Evolutionary conservation across 1,139 yeast genomes (phyloP), one percentile per base, ranked within the genome.

Genomic region (Yamadazyma atlantica): DNA sequence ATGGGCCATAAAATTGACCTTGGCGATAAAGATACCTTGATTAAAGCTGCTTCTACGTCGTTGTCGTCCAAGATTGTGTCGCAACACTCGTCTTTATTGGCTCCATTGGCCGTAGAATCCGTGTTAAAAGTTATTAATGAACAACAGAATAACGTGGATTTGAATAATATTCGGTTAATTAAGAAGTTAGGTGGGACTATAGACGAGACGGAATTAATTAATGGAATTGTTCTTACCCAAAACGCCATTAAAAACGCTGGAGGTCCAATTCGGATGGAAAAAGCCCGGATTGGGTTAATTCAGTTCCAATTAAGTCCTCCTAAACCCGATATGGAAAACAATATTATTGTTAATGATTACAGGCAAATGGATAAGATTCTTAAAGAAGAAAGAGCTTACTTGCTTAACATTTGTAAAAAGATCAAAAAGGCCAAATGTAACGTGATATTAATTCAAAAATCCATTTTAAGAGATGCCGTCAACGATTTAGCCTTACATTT

Each of bases 221-320:
- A 89, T 54, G 99, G 99, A 41, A 90, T 92, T 42, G 96, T 90
- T 5, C 73, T 92, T 53, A 87, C 97, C 19, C 97, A 92, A 64
- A 85, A 77, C 48, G 97, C 85, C 16, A 78, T 89, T 44, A 92
- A 89, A 60, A 71, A 76, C 45, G 97, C 97, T 2, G 96, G 96
- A 34, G 98, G 97, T n/a, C 98, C 98, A 41, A 75, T 87, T 8
- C 79, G 97, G 60, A 77, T 88, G 62, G 98, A 92, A 60, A 92
- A 90, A 72, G 98, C 98, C 18, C 76, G 73, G 48, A 88, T 92
- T 51, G 99, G 94, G 10, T 75, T 92, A 53, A 78, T 92, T 47
- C 99, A 94, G 65, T 92, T 92, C 69, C 98, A 92, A 66, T 73
- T 92, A 45, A 89, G 97, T 23, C 98, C 99, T 32, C 99, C 99